Evolutionary conservation across 306 rosid genomes (phyloP).

Genomic region (Sphenostylis stenocarpa): DNA sequence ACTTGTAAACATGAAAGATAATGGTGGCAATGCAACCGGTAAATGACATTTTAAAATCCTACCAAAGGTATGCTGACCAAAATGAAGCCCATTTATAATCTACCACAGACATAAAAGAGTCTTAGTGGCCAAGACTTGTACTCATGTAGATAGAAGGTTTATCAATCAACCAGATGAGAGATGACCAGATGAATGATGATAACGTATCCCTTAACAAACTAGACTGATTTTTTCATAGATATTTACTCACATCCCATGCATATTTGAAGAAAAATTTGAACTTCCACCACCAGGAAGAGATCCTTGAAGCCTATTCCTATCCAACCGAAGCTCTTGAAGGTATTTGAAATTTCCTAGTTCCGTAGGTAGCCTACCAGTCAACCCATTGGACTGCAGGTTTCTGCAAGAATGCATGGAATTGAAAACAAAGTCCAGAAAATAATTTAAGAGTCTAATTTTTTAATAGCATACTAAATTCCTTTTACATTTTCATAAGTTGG

Average conservation of each 20-base stretch:
- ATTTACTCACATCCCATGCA: slow-evolving; percentile 62
- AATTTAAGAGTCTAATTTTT: slow-evolving; percentile 6
- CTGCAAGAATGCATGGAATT: slow-evolving; percentile 48
- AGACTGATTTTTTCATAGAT: neutral
- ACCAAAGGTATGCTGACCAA: slow-evolving; percentile 4
- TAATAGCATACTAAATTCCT: slow-evolving; percentile 15
- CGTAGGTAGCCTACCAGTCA: slow-evolving; percentile 73
- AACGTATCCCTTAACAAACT: neutral
- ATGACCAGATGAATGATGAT: neutral
- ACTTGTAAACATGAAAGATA: neutral
- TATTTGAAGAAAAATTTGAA: slow-evolving; percentile 41
- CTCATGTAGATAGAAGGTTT: neutral
- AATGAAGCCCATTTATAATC: neutral
- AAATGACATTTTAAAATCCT: neutral
- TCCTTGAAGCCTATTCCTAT: slow-evolving; percentile 89
- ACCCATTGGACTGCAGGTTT: slow-evolving; percentile 78
- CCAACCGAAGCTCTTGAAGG: slow-evolving; percentile 78
- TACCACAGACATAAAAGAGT: neutral
- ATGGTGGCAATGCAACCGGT: neutral
- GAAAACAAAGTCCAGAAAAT: slow-evolving; percentile 14
- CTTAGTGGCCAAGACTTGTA: neutral
- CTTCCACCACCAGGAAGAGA: slow-evolving; percentile 56
- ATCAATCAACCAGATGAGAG: neutral
- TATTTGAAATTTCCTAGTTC: slow-evolving; percentile 73
- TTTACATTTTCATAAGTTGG: slow-evolving; percentile 70